Evolutionary conservation across 139 green algal genomes (phyloP).

Genomic region (Chlorella sp.): DNA sequence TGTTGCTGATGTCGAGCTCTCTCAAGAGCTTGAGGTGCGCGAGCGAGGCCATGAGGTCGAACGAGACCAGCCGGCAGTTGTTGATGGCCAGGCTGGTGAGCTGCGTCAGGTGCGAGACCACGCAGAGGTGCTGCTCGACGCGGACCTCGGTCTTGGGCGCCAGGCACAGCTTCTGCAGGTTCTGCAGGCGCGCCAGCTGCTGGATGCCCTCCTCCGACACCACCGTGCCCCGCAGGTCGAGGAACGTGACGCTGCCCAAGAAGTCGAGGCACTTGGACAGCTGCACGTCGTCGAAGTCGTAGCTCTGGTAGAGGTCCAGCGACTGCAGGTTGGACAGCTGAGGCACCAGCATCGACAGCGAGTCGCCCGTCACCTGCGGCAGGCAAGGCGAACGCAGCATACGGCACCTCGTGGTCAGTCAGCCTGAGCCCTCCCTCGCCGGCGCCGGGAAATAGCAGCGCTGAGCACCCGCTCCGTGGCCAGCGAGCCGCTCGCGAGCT

Average conservation of each 20-base stretch:
- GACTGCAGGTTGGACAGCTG: slow-evolving; percentile 24
- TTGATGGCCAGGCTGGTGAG: slow-evolving; percentile 18
- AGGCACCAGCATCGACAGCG: slow-evolving; percentile 9
- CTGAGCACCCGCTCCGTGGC: too few species aligned
- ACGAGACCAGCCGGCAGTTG: slow-evolving; percentile 17
- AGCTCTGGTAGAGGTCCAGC: slow-evolving; percentile 28
- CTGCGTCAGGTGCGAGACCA: slow-evolving; percentile 11
- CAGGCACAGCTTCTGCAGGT: slow-evolving; percentile 32
- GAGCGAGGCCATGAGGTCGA: slow-evolving; percentile 10
- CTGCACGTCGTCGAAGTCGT: slow-evolving; percentile 20
- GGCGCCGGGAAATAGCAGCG: too few species aligned
- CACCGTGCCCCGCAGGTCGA: slow-evolving; percentile 19
- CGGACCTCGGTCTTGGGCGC: slow-evolving; percentile 10
- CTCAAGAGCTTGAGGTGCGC: slow-evolving; percentile 10
- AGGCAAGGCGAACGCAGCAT: too few species aligned
- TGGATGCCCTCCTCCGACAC: slow-evolving; percentile 19
- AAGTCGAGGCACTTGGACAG: slow-evolving; percentile 22
- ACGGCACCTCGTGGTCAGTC: too few species aligned
- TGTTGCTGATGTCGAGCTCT: slow-evolving; percentile 31
- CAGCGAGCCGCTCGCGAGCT: too few species aligned
- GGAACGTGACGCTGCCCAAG: slow-evolving; percentile 13
- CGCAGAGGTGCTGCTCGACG: slow-evolving; percentile 4
- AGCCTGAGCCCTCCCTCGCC: too few species aligned
- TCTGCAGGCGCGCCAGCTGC: slow-evolving; percentile 18
- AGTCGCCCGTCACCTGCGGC: slow-evolving; percentile 5